Evolutionary conservation across 768 basidiomycete species (phyloP).

Genomic region (Amanita pseudoporphyria): DNA sequence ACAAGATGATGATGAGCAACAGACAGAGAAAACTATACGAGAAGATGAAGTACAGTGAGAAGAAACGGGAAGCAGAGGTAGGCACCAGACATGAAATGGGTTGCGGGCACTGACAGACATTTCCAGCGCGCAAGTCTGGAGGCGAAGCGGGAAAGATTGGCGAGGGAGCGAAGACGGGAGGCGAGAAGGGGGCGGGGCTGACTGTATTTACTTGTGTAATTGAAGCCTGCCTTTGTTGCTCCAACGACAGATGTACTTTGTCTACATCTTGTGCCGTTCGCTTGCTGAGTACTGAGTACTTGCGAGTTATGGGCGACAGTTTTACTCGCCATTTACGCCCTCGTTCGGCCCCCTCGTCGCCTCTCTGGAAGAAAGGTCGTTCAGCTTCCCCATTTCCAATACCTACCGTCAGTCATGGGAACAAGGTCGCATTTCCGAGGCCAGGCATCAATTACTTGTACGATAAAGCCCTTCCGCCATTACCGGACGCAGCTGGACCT

Average conservation of each 20-base stretch:
- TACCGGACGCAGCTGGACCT: conserved; percentile 8
- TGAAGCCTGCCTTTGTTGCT: neutral
- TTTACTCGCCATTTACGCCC: conserved; percentile 4
- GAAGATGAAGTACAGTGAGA: conserved; percentile 82
- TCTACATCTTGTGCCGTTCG: too few species aligned
- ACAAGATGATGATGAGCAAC: conserved; percentile 97
- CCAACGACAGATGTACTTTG: neutral
- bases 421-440: conserved; percentile 2
- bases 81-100: conserved; percentile 16
- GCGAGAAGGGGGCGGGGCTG: neutral
- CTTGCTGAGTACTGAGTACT: too few species aligned
- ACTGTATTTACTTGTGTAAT: neutral
- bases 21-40: conserved; percentile 90
- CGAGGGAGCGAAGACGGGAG: conserved; percentile 38
- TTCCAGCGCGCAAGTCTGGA: conserved; percentile 52
- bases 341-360: conserved; percentile 7
- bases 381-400: neutral
- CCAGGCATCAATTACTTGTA: neutral
- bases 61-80: conserved; percentile 74
- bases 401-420: neutral
- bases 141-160: conserved; percentile 44
- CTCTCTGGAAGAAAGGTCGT: conserved; percentile 12
- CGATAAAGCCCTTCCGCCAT: conserved; percentile 17
- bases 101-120: neutral
- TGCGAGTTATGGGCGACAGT: neutral